Percentiles rank a stretch among this genome's conserved stretches.
Evolutionary conservation across 2,329 filamentous ascomycete genomes (phyloP).

Genomic region (Xylariaceae sp.): DNA sequence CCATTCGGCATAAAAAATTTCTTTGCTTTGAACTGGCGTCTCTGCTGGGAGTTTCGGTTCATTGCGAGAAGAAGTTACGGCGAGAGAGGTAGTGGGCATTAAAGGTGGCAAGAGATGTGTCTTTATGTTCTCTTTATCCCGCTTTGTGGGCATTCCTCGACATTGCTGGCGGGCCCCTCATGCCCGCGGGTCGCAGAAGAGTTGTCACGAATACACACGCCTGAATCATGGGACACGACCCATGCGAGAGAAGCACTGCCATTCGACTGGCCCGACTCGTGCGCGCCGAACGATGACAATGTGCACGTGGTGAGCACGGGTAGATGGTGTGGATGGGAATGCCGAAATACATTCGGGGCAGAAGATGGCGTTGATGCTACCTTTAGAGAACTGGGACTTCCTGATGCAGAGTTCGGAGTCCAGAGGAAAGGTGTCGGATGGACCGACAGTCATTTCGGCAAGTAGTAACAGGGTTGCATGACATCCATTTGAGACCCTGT

Average conservation of each 20-base stretch:
- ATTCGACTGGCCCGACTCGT: conserved; percentile 20
- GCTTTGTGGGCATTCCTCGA: conserved; percentile 22
- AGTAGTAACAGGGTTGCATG: neutral
- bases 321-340: conserved; percentile 31
- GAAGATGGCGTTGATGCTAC: neutral
- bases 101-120: conserved; percentile 19
- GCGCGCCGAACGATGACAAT: conserved; percentile 20
- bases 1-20: too few species aligned
- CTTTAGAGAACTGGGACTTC: conserved; percentile 14
- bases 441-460: conserved; percentile 7
- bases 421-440: conserved; percentile 23
- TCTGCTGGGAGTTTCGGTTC: too few species aligned
- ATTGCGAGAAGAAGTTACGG: too few species aligned
- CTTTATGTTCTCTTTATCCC: conserved; percentile 22
- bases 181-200: conserved; percentile 19
- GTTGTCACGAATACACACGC: conserved; percentile 21
- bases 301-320: conserved; percentile 13
- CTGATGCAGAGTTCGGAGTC: conserved; percentile 19
- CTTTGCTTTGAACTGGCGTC: too few species aligned
- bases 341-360: conserved; percentile 18
- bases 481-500: too few species aligned
- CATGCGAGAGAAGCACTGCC: conserved; percentile 10
- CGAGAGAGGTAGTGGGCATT: too few species aligned
- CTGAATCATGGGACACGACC: conserved; percentile 19
- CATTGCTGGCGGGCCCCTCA: conserved; percentile 22